Evolutionary conservation across 805 yeast species (phyloP).

Genomic region (Zygotorulaspora sp.): DNA sequence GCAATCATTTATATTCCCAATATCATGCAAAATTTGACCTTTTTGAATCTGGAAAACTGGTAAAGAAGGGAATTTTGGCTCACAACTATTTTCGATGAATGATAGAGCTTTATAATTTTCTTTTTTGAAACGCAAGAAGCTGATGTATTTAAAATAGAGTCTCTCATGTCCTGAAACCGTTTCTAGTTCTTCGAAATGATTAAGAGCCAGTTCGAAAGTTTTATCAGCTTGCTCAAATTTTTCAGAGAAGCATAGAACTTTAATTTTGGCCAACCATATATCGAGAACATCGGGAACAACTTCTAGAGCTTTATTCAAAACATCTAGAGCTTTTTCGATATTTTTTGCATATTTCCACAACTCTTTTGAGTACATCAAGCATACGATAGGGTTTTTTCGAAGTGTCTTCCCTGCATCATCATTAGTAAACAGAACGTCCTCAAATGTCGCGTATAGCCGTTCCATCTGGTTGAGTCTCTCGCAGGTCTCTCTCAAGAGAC

Average conservation of each 20-base stretch:
- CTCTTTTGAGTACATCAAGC: constrained; percentile 71
- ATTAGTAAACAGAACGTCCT: constrained; percentile 42
- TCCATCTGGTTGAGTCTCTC: constrained; percentile 27
- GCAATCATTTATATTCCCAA: constrained; percentile 38
- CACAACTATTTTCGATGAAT: constrained; percentile 42
- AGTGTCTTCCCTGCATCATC: constrained; percentile 29
- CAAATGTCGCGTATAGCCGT: constrained; percentile 45
- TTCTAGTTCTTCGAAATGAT: constrained; percentile 27
- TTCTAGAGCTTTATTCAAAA: constrained; percentile 47
- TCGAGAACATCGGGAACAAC: constrained; percentile 45
- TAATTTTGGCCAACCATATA: constrained; percentile 69
- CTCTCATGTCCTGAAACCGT: constrained; percentile 33
- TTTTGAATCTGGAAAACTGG: constrained; percentile 57
- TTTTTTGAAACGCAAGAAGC: constrained; percentile 43
- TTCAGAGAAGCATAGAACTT: constrained; percentile 49
- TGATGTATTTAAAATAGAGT: constrained; percentile 59
- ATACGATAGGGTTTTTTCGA: constrained; percentile 48
- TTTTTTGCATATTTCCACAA: constrained; percentile 50
- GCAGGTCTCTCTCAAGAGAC: constrained; percentile 39
- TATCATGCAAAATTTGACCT: constrained; percentile 47
- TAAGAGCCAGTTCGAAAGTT: constrained; percentile 38
- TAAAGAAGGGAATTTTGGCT: constrained; percentile 45
- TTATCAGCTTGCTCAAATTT: constrained; percentile 36
- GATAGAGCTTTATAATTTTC: constrained; percentile 38
- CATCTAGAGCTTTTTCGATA: constrained; percentile 46